Evolutionary conservation across 1,139 yeast genomes (phyloP).

Genomic region (Barnettozyma hawaiiensis): DNA sequence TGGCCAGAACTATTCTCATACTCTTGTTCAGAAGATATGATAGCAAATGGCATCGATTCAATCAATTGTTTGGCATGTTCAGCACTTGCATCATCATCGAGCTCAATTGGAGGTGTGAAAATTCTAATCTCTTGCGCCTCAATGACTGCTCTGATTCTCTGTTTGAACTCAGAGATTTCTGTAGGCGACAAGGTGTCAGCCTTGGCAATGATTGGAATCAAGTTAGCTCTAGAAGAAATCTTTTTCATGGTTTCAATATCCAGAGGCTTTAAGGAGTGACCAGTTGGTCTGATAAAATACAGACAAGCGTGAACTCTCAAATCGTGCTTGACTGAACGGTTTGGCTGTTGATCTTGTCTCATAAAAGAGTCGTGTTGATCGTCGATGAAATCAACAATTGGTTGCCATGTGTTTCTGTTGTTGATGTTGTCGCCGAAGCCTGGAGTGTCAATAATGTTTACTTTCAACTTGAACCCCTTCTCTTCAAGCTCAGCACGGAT

Average conservation of each 20-base stretch:
- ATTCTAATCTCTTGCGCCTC: slow-evolving; percentile 89
- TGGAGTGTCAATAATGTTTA: slow-evolving; percentile 92
- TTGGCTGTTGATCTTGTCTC: slow-evolving; percentile 97
- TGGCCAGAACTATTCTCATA: slow-evolving; percentile 72
- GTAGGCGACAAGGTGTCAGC: slow-evolving; percentile 84
- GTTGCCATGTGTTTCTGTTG: slow-evolving; percentile 90
- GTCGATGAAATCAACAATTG: slow-evolving; percentile 88
- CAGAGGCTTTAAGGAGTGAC: slow-evolving; percentile 88
- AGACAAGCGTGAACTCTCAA: slow-evolving; percentile 93
- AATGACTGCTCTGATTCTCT: slow-evolving; percentile 82
- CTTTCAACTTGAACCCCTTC: slow-evolving; percentile 76
- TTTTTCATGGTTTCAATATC: slow-evolving; percentile 93
- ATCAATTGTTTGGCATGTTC: slow-evolving; percentile 80
- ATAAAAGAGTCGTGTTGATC: slow-evolving; percentile 93
- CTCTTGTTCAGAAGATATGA: slow-evolving; percentile 87
- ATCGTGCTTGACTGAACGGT: slow-evolving; percentile 64
- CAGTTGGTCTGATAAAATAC: slow-evolving; percentile 94
- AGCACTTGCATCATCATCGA: slow-evolving; percentile 68
- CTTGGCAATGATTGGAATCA: slow-evolving; percentile 93
- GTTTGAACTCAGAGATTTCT: slow-evolving; percentile 78
- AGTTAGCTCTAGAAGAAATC: slow-evolving; percentile 80
- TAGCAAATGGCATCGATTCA: slow-evolving; percentile 91
- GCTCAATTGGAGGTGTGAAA: slow-evolving; percentile 80
- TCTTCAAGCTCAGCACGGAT: slow-evolving; percentile 91
- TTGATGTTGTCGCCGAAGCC: slow-evolving; percentile 97